phyloP scores from a whole-genome alignment of 192 early-diverging fungal species.

The Coemansia sp. region DNA sequence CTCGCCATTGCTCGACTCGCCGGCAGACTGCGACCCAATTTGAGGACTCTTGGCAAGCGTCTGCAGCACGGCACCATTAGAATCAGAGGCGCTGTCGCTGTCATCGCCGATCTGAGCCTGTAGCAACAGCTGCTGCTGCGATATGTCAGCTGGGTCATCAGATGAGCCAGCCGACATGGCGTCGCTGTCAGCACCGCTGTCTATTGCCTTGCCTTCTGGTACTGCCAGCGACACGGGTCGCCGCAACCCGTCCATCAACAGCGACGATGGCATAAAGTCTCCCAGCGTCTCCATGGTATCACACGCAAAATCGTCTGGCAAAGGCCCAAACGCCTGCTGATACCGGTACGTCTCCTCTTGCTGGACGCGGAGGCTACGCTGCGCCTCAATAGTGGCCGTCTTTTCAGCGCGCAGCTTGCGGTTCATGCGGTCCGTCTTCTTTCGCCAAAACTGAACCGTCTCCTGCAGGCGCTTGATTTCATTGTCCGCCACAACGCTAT shows the following conservation, averaged over 20 bases:
- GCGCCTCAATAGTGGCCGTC: slow-evolving; percentile 21
- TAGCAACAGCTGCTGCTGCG: neutral
- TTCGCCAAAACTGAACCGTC: slow-evolving; percentile 45
- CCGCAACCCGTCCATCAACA: neutral
- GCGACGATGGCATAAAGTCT: slow-evolving; percentile 24
- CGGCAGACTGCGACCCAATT: neutral
- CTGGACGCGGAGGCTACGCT: slow-evolving; percentile 34
- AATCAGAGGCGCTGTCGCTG: neutral
- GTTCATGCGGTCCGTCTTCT: slow-evolving; percentile 39
- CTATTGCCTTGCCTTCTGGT: neutral
- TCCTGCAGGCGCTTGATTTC: slow-evolving; percentile 41
- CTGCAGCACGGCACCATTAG: neutral
- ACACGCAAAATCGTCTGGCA: slow-evolving; percentile 23
- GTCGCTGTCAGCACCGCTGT: slow-evolving; percentile 15
- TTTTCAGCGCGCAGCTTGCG: slow-evolving; percentile 45
- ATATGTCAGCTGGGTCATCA: neutral
- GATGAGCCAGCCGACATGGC: slow-evolving; percentile 12
- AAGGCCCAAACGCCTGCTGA: slow-evolving; percentile 37
- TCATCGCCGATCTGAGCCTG: neutral
- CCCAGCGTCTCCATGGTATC: slow-evolving; percentile 38
- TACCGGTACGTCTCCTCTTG: slow-evolving; percentile 49
- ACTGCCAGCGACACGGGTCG: slow-evolving; percentile 3
- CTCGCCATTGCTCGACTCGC: slow-evolving; percentile 9
- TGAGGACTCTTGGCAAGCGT: neutral
- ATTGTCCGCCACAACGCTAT: slow-evolving; percentile 18